phyloP scores from a whole-genome alignment of 179 eudicot species.

The Pouteria campechiana region DNA sequence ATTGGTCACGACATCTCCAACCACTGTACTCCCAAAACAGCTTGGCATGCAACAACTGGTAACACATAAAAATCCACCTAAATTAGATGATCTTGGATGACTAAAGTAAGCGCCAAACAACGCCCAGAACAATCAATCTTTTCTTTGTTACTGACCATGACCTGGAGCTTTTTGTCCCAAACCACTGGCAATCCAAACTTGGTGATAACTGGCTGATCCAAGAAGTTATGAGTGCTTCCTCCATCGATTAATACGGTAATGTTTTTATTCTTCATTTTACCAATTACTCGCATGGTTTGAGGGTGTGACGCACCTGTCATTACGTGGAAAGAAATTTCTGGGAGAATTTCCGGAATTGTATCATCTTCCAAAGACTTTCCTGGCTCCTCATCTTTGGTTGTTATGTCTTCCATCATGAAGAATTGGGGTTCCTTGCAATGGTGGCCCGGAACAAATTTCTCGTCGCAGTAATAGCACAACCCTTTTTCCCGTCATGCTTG shows the following conservation, averaged over 20 bases:
- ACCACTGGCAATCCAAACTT: not conserved
- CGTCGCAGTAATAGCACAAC: not conserved
- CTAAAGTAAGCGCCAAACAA: not conserved
- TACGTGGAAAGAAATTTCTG: not conserved
- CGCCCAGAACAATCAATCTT: not conserved
- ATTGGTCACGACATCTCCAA: not conserved
- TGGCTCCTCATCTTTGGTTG: too few species aligned
- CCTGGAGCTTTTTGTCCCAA: not conserved
- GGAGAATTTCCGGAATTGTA: too few species aligned
- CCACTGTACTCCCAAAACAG: not conserved
- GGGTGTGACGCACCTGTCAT: not conserved
- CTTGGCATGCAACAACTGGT: not conserved
- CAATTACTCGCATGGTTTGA: not conserved
- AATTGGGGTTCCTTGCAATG: not conserved
- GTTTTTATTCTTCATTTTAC: not conserved
- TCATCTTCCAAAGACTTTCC: too few species aligned
- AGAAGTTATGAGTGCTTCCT: not conserved
- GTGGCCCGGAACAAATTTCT: conserved; percentile 1
- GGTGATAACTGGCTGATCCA: not conserved
- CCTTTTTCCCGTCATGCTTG: not conserved
- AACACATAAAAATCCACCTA: not conserved
- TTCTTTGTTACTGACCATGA: not conserved
- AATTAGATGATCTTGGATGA: not conserved
- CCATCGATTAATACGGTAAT: not conserved
- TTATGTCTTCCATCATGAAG: not conserved